Evolutionary conservation across 768 basidiomycete genomes (phyloP), one percentile per base, ranked within the genome.

Genomic region (Termitomyces sp.): DNA sequence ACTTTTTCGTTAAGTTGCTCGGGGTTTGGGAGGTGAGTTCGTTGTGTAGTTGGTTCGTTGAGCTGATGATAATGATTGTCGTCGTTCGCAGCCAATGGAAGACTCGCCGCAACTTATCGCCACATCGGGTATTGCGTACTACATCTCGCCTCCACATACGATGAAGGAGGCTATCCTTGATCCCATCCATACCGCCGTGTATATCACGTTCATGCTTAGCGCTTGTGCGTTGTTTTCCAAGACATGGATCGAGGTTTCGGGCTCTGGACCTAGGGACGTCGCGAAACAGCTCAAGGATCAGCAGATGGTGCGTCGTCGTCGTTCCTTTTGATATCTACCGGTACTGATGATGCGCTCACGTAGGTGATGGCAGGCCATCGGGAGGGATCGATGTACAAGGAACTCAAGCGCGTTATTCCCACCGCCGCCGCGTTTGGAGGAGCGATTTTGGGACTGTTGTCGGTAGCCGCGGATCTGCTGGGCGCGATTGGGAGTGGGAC

Each of bases 231-330:
- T 98, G 61, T 99, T 98, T 79, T 95, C 92, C 67, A 98, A 98
- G 81, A 98, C 96, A 0, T 99, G 97, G 96, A 98, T 99, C 60
- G 96, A 98, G 64, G 93, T 98, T 34, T 98, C 94, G 2, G 96
- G 97, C 15, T 90, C 87, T 53, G 93, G 97, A 19, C 97, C 96
- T 11, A 75, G 97, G 45, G 96, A 99, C 64, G 86, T 99, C 54
- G 97, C 97, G 28, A 96, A 94, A 72, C 96, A 98, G 68, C 84
- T 98, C 66, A 98, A 98, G 77, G 97, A 98, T 62, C 96, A 98
- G 70, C 90, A 92, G 63, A 94, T 98, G 89, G 96, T 88, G 37
- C n/a, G 71, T 64, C 9, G 40, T 48, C 32, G 17, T 19, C 22
- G 47, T 50, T 5, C 2, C 10, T 24, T 19, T 3, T 37, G 1